phyloP scores from a whole-genome alignment of 2,329 filamentous ascomycete species.

The Akanthomyces uredinophilus region DNA sequence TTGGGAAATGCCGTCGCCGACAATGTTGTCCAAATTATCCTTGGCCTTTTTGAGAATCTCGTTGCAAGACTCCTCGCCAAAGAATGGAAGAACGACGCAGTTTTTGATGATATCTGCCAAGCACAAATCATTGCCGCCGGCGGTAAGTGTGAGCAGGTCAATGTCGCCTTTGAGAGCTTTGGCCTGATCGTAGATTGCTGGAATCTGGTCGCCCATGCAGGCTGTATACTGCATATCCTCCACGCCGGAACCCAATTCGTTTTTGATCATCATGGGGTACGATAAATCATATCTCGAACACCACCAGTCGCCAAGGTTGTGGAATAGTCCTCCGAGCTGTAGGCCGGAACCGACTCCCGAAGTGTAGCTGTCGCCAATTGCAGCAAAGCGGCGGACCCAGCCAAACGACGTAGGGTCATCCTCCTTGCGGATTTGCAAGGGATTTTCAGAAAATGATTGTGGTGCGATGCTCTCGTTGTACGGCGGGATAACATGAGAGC shows the following conservation, averaged over 20 bases:
- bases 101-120: conserved; percentile 22
- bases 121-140: conserved; percentile 35
- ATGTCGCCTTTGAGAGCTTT: conserved; percentile 20
- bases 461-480: too few relatives aligned
- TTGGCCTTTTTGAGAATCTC: conserved; percentile 22
- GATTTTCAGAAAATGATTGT: too few relatives aligned
- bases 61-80: conserved; percentile 18
- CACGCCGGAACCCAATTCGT: conserved; percentile 19
- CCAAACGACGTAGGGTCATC: too few relatives aligned
- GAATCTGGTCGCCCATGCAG: conserved; percentile 24
- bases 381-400: conserved; percentile 18
- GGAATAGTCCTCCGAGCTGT: conserved; percentile 17
- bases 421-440: too few relatives aligned
- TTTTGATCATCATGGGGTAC: conserved; percentile 25
- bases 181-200: conserved; percentile 26
- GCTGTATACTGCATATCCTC: conserved; percentile 26
- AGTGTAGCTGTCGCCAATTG: conserved; percentile 34
- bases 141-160: conserved; percentile 33
- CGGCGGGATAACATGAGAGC: too few relatives aligned
- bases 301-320: conserved; percentile 15
- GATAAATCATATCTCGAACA: conserved; percentile 28
- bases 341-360: conserved; percentile 30
- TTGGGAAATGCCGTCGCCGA: conserved; percentile 24
- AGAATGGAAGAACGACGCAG: conserved; percentile 9
- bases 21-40: conserved; percentile 23